Base-by-base conservation (phyloP, 768 basidiomycete species). In the Thelephora aurantiotincta region DNA sequence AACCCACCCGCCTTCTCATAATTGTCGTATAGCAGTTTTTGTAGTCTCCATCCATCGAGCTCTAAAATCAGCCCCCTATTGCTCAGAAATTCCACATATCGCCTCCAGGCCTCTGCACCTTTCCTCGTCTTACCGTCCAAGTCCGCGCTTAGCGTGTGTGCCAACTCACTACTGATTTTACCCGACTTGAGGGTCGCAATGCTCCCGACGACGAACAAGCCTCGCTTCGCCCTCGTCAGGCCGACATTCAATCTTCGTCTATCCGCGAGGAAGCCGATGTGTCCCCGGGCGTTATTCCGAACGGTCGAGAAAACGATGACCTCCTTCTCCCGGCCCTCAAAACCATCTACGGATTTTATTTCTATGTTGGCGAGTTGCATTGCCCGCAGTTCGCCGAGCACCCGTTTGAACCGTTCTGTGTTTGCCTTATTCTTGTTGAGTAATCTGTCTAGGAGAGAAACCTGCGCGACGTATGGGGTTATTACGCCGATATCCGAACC, bases 281-380 rank as follows among this genome's bases (percentile, higher is more conserved):
- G 69, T 9, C 89, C 88, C 1, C 63, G 64, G 2, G 68, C 55
- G 57, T 96, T 96, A 60, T 84, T 86, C 46, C 92, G 73, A 44
- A 92, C 90, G 2, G 90, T 92, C 36, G 86, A 89, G 61, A 96
- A 92, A 37, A 96, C 72, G 52, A 96, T 86, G 36, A 94, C 78
- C 26, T 89, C 83, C 65, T 94, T 94, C 67, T 96, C 89, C 41
- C 89, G 74, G 11, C 91, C 91, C 62, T 96, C 89, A 60, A 93
- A 96, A 16, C 91, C 91, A 55, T 96, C 91, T 12, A 96, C 91
- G 0, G 91, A 94, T 66, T 86, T 88, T 56, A 94, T 74, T 62
- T 94, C 91, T 45, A 96, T 72, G 46, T 74, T 60, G 0, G 65
- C 57, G 6, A 89, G 61, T 53, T 92, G 79, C 64, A 73, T 67